These are phyloP conservation scores for Fusarium agapanthi DNA, from an alignment of 2,329 filamentous ascomycete species.

Conservation along the genomic window DNA sequence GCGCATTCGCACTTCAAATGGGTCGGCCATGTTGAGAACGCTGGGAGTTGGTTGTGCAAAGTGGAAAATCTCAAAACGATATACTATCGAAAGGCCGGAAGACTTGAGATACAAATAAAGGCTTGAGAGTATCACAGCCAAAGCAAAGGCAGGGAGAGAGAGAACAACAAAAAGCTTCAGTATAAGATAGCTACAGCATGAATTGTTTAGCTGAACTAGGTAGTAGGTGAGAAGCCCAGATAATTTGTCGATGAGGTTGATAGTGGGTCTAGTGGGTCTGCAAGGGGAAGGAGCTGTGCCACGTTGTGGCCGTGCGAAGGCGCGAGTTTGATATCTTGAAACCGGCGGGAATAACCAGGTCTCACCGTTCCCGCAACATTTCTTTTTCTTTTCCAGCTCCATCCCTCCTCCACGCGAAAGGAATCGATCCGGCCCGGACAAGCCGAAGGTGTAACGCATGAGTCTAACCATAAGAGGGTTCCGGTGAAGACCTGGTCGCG, in stretches of 20 bases:
- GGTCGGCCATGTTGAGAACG: conserved; percentile 69
- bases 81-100: conserved; percentile 18
- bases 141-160: conserved; percentile 11
- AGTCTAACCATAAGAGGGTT: conserved; percentile 25
- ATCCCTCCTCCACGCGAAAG: neutral
- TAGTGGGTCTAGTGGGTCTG: conserved; percentile 37
- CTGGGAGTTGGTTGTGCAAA: neutral
- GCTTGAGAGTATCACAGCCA: conserved; percentile 29
- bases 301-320: conserved; percentile 31
- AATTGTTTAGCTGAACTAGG: conserved; percentile 21
- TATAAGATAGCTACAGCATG: conserved; percentile 3
- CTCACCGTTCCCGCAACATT: conserved; percentile 12
- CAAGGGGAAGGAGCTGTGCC: conserved; percentile 3
- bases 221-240: conserved; percentile 8
- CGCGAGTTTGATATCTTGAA: conserved; percentile 1
- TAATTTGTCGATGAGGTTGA: conserved; percentile 32
- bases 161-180: conserved; percentile 6
- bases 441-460: conserved; percentile 37
- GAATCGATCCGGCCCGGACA: conserved; percentile 25
- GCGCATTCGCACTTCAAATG: conserved; percentile 97
- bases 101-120: conserved; percentile 11
- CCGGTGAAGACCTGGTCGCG: conserved; percentile 29
- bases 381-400: neutral
- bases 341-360: conserved; percentile 20
- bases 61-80: neutral